Base-by-base conservation (phyloP, 306 rosid genomes). In the Senna tora region DNA sequence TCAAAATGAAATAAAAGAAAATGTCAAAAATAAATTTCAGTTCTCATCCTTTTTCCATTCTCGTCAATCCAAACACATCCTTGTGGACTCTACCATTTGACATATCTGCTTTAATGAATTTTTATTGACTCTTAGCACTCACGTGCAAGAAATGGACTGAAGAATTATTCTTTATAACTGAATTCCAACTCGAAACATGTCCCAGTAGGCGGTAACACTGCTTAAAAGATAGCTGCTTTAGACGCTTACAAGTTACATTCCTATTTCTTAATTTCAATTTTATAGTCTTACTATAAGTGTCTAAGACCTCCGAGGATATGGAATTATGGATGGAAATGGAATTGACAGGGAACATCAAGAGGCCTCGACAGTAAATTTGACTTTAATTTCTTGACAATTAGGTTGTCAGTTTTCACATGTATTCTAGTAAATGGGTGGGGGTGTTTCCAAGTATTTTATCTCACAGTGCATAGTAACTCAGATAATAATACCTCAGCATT, bases 401-500 rank as follows among this genome's bases (percentile, higher is more conserved):
- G 70, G 46, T 34, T 39, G 38, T n/a, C 65, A 59, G 45, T 59
- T 50, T 61, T 49, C 70, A 58, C 17, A 28, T 3, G 54, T 32
- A 22, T 46, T 50, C 12, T 4, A 46, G 54, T 53, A 21, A 66
- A 51, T 72, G 21, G 57, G 22, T 41, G 52, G 25, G 52, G 25
- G 30, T 50, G 33, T 28, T 72, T 62, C 49, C 34, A 47, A 28
- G 63, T n/a, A 43, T 16, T 53, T 43, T 10, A 6, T 32, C 22
- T 69, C 60, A n/a, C 58, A 54, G 46, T 32, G 57, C 46, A 17
- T 45, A 43, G 65, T 25, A 67, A 55, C 32, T 60, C 14, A 17
- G 25, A 52, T 28, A n/a, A 52, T 28, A n/a, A 69, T 89, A 93
- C 98, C 98, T 93, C 98, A 9, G 97, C 96, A 68, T 91, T 89